phyloP scores from a whole-genome alignment of 352 stramenopile genomes.

The Blastocystis sp. region DNA sequence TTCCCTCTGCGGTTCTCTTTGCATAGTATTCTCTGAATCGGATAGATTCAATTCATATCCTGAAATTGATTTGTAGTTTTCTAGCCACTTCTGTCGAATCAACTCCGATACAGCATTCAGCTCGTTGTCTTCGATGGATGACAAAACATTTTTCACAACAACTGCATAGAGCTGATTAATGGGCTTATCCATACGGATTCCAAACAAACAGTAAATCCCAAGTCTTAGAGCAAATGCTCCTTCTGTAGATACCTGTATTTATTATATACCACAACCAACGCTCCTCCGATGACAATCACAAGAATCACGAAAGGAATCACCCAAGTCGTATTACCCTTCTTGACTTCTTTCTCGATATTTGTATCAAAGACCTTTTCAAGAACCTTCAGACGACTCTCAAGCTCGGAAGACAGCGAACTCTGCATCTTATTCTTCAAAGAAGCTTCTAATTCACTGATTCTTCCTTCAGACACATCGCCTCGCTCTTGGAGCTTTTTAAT shows the following conservation, averaged over 20 bases:
- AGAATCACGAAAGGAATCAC: constrained; percentile 49
- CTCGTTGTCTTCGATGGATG: background rate
- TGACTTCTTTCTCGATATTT: constrained; percentile 29
- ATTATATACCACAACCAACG: constrained; percentile 33
- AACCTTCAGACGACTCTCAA: constrained; percentile 37
- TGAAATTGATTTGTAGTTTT: background rate
- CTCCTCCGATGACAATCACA: constrained; percentile 7
- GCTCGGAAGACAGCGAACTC: constrained; percentile 27
- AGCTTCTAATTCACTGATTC: constrained; percentile 66
- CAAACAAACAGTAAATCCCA: background rate
- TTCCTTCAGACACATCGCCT: constrained; percentile 66
- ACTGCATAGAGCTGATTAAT: background rate
- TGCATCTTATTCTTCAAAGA: constrained; percentile 63
- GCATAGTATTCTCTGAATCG: background rate
- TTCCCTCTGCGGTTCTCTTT: background rate
- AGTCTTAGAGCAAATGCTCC: constrained; percentile 49
- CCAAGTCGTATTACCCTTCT: constrained; percentile 42
- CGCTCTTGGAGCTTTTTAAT: constrained; percentile 72
- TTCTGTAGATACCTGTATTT: constrained; percentile 60
- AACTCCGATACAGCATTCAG: background rate
- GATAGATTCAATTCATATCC: background rate
- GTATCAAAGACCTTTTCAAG: constrained; percentile 31
- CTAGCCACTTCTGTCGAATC: background rate
- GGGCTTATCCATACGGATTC: background rate
- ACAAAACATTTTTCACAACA: background rate